Evolutionary conservation across 305 asterid species (phyloP), one percentile per base, ranked within the genome.

Genomic region (Nicotiana rustica): DNA sequence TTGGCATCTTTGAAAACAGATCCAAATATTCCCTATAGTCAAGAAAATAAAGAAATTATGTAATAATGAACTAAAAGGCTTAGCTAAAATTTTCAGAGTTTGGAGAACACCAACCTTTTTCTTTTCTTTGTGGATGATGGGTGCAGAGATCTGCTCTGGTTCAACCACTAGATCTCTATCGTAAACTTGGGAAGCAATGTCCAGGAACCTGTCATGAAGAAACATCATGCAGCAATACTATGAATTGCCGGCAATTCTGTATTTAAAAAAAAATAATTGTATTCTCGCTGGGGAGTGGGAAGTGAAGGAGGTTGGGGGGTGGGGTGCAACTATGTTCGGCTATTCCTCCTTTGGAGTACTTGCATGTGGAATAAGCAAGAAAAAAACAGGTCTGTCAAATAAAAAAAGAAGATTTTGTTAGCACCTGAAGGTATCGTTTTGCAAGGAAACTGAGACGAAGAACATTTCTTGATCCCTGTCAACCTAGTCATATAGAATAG

Each of bases 401-500:
- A 1, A 6, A 52, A 17, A 52, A 64, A 59, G 29, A 62, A 8
- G 44, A 17, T 36, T 41, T 38, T 5, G 21, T 80, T 83, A 55
- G 77, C 89, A 95, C 99, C 97, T 88, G 88, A 93, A 94, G 83
- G 88, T 78, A 82, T 92, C 97, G 80, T 89, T 87, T 78, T 86
- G 89, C 83, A 84, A 90, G 83, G 89, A 83, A 78, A 92, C 90
- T 65, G 98, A 92, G 87, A 95, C 71, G 62, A 92, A 90, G 81
- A 95, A 88, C 70, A 91, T 85, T 85, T 95, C 98, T 81, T 90
- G 97, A 86, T 93, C 93, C 47, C 94, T 90, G 68, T 89, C 92
- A 67, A 89, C 94, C 99, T 95, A 90, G 87, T 84, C 69, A 75
- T 61, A 77, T 41, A 1, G 49, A n/a, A 78, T 57, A 56, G 68